A percentile compares a stretch with the other conserved stretches of the same genome.
phyloP scores from a whole-genome alignment of 2,329 filamentous ascomycete genomes.

The Acrocalymma vagum region DNA sequence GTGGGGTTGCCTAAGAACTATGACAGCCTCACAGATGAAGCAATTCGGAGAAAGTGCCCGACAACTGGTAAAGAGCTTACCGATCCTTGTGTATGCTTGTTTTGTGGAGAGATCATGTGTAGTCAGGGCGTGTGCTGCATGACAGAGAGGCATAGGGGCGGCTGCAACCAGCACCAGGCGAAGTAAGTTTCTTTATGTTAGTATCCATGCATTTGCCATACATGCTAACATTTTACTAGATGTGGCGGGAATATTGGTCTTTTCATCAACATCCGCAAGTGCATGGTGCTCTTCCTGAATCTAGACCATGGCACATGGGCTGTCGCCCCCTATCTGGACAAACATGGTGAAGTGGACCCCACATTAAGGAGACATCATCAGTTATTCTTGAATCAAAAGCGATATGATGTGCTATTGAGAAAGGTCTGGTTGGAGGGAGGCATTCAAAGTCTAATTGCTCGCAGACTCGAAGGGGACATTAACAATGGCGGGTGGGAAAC shows the following conservation, averaged over 20 bases:
- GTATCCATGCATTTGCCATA: constrained; percentile 18
- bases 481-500: constrained; percentile 98
- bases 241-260: constrained; percentile 91
- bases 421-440: constrained; percentile 87
- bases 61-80: constrained; percentile 90
- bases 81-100: constrained; percentile 90
- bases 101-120: constrained; percentile 97
- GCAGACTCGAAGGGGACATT: constrained; percentile 91
- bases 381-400: constrained; percentile 89
- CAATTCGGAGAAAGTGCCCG: constrained; percentile 82
- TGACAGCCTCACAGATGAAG: constrained; percentile 91
- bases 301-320: constrained; percentile 83
- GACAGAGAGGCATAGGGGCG: constrained; percentile 62
- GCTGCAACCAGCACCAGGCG: constrained; percentile 88
- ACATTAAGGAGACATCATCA: constrained; percentile 85
- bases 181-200: constrained; percentile 66
- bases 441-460: constrained; percentile 86
- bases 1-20: constrained; percentile 92
- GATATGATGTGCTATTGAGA: constrained; percentile 88
- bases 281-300: constrained; percentile 88
- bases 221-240: constrained; percentile 54
- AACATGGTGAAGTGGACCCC: constrained; percentile 94
- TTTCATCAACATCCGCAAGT: constrained; percentile 97
- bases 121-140: constrained; percentile 93
- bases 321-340: constrained; percentile 91